These are phyloP conservation scores for Conringia planisiliqua DNA, from an alignment of 345 rosid genomes.

Conservation along the genomic window DNA sequence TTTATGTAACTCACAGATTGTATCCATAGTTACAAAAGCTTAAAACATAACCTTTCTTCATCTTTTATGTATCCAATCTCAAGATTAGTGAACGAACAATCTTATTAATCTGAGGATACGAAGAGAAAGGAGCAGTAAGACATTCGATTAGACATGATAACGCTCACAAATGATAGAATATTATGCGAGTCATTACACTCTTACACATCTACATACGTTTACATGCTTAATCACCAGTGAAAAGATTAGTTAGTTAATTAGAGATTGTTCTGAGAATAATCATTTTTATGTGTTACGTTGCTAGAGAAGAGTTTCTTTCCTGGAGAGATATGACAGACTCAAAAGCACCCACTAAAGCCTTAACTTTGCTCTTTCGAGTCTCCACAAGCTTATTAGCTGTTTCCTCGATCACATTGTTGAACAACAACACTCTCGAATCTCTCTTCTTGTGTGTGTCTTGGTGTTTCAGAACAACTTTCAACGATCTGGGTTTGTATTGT, in stretches of 20 bases:
- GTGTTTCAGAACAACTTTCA: constrained; percentile 55
- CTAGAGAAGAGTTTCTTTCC: constrained; percentile 42
- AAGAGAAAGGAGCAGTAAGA: not conserved
- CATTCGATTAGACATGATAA: not conserved
- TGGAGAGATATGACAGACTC: constrained; percentile 82
- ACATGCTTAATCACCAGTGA: not conserved
- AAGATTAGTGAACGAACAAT: not conserved
- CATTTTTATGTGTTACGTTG: not conserved
- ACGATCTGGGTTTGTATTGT: constrained; percentile 18
- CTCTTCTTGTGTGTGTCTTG: constrained; percentile 60
- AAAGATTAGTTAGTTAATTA: not conserved
- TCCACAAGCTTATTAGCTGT: constrained; percentile 83
- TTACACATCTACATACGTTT: not conserved
- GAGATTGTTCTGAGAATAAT: not conserved
- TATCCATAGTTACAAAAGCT: not conserved
- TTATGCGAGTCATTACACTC: not conserved
- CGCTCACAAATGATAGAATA: not conserved
- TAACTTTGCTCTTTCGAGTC: constrained; percentile 87
- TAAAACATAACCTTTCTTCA: not conserved
- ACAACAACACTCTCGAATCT: constrained; percentile 53
- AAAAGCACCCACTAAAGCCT: constrained; percentile 95
- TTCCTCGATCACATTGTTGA: constrained; percentile 87
- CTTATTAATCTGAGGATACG: not conserved
- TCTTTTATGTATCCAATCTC: not conserved
- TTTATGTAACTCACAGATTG: not conserved